Percentiles rank a stretch among this genome's conserved stretches.
phyloP scores from a whole-genome alignment of 208 protist genomes.

The Crithidia brevicula region DNA sequence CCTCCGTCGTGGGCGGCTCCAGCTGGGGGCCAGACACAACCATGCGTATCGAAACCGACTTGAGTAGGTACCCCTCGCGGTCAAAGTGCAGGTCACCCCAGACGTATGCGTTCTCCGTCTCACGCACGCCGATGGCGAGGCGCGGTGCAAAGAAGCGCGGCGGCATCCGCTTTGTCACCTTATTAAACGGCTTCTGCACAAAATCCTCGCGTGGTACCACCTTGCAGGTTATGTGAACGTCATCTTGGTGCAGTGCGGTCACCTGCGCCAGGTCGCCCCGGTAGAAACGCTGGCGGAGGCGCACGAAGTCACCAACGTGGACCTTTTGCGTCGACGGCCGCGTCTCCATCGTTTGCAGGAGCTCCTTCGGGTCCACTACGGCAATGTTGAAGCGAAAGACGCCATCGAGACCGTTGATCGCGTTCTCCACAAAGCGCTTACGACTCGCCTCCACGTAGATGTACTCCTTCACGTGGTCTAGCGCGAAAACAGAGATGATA shows the following conservation, averaged over 20 bases:
- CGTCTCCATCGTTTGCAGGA: constrained; percentile 92
- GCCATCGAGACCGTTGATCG: constrained; percentile 85
- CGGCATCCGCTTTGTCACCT: constrained; percentile 64
- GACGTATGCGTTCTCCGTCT: constrained; percentile 60
- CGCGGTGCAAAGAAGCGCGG: constrained; percentile 80
- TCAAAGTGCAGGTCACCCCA: constrained; percentile 91
- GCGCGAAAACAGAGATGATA: constrained; percentile 92
- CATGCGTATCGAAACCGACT: constrained; percentile 75
- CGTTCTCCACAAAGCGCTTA: constrained; percentile 89
- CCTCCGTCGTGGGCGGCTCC: constrained; percentile 77
- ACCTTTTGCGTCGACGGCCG: constrained; percentile 67
- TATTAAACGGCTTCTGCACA: constrained; percentile 80
- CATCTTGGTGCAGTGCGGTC: constrained; percentile 57
- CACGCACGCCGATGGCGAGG: constrained; percentile 61
- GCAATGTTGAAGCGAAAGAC: constrained; percentile 88
- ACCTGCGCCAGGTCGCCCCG: constrained; percentile 88
- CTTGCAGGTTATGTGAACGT: constrained; percentile 70
- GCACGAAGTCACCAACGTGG: constrained; percentile 80
- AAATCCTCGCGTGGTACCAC: constrained; percentile 90
- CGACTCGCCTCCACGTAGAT: constrained; percentile 93
- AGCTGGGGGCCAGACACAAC: constrained; percentile 64
- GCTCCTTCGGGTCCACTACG: constrained; percentile 81
- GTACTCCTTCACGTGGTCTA: constrained; percentile 93
- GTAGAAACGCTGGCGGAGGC: constrained; percentile 83
- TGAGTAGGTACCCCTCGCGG: constrained; percentile 85